A percentile compares a stretch with the other conserved stretches of the same genome.
phyloP scores from a whole-genome alignment of 164 flowering plant species.

The grape (Vitis vinifera) region DNA sequence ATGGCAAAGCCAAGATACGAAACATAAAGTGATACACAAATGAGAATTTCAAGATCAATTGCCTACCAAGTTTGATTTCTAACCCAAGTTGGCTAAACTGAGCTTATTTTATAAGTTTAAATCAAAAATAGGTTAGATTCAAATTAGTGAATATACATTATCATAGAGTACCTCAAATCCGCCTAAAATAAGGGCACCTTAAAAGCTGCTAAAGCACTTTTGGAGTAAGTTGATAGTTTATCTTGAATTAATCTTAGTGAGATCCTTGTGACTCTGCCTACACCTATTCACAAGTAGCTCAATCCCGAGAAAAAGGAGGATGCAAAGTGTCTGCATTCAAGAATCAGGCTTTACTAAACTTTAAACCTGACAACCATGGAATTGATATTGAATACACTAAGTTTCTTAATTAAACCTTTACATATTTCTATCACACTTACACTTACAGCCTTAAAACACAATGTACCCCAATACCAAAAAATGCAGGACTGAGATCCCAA shows the following conservation, averaged over 20 bases:
- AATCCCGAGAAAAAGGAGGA: background rate
- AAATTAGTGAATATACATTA: no score
- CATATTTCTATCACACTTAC: background rate
- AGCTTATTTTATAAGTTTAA: no score
- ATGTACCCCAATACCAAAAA: background rate
- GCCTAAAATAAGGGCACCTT: slow-evolving; percentile 2
- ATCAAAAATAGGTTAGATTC: no score
- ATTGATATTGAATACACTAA: background rate
- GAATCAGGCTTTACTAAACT: background rate
- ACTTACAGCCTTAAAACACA: background rate
- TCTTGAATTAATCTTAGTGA: background rate
- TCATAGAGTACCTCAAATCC: background rate
- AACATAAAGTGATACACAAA: background rate
- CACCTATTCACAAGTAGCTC: background rate
- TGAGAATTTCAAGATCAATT: background rate
- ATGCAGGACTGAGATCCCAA: background rate
- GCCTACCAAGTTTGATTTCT: no score
- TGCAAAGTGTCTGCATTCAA: background rate
- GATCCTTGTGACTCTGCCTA: background rate
- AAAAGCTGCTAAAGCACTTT: background rate
- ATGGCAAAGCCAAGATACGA: background rate
- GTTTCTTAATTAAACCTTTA: background rate
- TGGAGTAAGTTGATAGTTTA: background rate
- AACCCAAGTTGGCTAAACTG: no score
- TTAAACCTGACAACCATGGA: background rate